A percentile compares a stretch with the other conserved stretches of the same genome.
Conservation (phyloP, 2,329 filamentous ascomycete genomes). For the Paecilomyces fulvus region DNA sequence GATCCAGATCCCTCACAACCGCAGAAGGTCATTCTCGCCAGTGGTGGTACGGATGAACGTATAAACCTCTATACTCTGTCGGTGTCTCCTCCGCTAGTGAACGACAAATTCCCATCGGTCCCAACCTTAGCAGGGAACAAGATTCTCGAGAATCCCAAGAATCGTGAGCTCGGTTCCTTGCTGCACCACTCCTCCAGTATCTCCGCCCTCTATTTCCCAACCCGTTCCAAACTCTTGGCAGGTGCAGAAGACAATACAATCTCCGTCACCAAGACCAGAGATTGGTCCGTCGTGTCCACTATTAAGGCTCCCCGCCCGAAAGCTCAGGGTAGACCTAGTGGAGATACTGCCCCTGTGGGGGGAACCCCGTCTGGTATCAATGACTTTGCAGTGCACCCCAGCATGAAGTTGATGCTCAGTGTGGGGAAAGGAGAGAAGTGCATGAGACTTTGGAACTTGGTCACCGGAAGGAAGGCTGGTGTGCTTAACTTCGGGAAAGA, state of each 20-base stretch:
- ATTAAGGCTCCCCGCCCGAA: conserved; percentile 87
- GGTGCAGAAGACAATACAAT: conserved; percentile 86
- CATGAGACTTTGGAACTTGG: conserved; percentile 93
- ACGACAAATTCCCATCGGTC: conserved; percentile 49
- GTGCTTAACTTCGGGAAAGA: conserved; percentile 75
- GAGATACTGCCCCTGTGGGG: conserved; percentile 78
- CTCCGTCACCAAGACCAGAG: conserved; percentile 74
- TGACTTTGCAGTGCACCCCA: conserved; percentile 90
- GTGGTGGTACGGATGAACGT: conserved; percentile 83
- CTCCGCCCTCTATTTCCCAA: conserved; percentile 72
- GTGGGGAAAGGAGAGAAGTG: conserved; percentile 82
- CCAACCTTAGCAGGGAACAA: conserved; percentile 62
- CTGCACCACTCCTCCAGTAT: conserved; percentile 80
- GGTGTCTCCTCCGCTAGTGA: conserved; percentile 52
- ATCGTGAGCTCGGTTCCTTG: conserved; percentile 78
- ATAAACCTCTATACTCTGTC: conserved; percentile 93
- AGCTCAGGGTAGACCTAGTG: conserved; percentile 68
- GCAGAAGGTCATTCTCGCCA: conserved; percentile 84
- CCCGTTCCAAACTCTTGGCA: conserved; percentile 78
- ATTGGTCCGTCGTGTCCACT: conserved; percentile 79
- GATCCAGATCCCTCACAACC: conserved; percentile 44
- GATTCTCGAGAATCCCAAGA: conserved; percentile 75
- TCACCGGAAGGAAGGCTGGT: conserved; percentile 91
- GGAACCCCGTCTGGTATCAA: conserved; percentile 82
- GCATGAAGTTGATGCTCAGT: conserved; percentile 92